Evolutionary conservation across 192 early-diverging fungal genomes (phyloP).

Genomic region (Coemansia nantahalensis): DNA sequence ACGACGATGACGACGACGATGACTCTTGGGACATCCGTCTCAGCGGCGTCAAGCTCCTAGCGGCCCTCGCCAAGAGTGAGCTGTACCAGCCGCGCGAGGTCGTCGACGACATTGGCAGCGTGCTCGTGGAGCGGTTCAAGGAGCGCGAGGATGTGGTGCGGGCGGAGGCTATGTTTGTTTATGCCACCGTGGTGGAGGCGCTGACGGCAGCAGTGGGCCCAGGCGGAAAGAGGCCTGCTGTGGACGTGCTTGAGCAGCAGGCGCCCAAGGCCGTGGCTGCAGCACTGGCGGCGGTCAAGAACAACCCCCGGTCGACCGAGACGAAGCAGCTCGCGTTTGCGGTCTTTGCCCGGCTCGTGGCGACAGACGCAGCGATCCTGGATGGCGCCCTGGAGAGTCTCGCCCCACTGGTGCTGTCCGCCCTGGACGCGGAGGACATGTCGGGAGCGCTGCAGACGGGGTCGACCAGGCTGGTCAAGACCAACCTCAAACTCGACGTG

Average conservation of each 20-base stretch:
- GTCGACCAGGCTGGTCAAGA: conserved; percentile 29
- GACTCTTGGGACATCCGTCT: conserved; percentile 44
- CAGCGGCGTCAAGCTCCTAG: conserved; percentile 40
- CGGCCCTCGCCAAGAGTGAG: conserved; percentile 26
- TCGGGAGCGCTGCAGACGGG: conserved; percentile 29
- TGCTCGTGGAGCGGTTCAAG: conserved; percentile 24
- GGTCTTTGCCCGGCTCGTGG: conserved; percentile 21
- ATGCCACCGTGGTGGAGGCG: conserved; percentile 21
- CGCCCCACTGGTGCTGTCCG: conserved; percentile 11
- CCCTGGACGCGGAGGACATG: conserved; percentile 26
- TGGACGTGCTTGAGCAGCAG: conserved; percentile 19
- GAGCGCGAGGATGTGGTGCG: conserved; percentile 51
- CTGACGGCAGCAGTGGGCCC: neutral
- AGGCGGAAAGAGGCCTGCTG: neutral
- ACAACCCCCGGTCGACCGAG: conserved; percentile 32
- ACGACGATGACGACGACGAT: conserved; percentile 47
- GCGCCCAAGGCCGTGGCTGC: conserved; percentile 18
- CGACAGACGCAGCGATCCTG: conserved; percentile 8
- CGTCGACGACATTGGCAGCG: conserved; percentile 18
- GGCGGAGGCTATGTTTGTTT: conserved; percentile 31
- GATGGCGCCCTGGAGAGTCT: conserved; percentile 21
- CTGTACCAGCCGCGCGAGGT: conserved; percentile 11
- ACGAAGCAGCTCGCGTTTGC: conserved; percentile 49
- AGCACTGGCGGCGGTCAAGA: conserved; percentile 27
- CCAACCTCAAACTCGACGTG: conserved; percentile 44